Evolutionary conservation across 768 basidiomycete species (phyloP), one percentile per base, ranked within the genome.

Genomic region (Lactarius vividus): DNA sequence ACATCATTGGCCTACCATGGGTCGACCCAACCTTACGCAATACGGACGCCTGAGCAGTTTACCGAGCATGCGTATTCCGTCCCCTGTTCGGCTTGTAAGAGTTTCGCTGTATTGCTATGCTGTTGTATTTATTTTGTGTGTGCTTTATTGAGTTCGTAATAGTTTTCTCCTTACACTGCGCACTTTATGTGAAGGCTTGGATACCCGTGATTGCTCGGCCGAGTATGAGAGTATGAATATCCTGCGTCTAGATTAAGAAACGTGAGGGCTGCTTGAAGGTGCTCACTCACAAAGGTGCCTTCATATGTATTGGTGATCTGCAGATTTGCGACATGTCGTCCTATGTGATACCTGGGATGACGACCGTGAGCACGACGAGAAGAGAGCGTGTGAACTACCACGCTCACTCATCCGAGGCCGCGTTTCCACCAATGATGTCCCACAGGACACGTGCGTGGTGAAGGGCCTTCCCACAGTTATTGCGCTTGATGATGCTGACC

Each of bases 241-340:
- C 92, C 88, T 94, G 69, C 4, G 66, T 66, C 26, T 65, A 59
- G 64, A 65, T 58, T 72, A 63, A 62, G 65, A 59, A 66, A 61
- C 56, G 20, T 31, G 54, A 42, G 49, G 59, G 56, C 52, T 46
- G 62, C 2, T 10, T 39, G 28, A 40, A 23, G 28, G 26, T 20
- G 18, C 40, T 20, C 31, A 40, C 63, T 59, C n/a, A 60, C 57
- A 37, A 33, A 62, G 39, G 68, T 74, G 82, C 92, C 95, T 81
- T 97, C 95, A 73, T 97, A 97, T 0, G 95, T 98, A 71, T 95
- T 95, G 9, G 94, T 88, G n/a, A 98, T 90, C 74, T 98, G 96
- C 66, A 97, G 74, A 76, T 98, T 98, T 0, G 91, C 91, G 10
- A 92, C 95, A 78, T 98, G 96, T 39, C 96, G 80, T n/a, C 92